Percentiles rank a stretch among this genome's conserved stretches.
These are phyloP conservation scores for Lachancea sp. DNA, from an alignment of 805 yeast genomes.

Conservation along the genomic window DNA sequence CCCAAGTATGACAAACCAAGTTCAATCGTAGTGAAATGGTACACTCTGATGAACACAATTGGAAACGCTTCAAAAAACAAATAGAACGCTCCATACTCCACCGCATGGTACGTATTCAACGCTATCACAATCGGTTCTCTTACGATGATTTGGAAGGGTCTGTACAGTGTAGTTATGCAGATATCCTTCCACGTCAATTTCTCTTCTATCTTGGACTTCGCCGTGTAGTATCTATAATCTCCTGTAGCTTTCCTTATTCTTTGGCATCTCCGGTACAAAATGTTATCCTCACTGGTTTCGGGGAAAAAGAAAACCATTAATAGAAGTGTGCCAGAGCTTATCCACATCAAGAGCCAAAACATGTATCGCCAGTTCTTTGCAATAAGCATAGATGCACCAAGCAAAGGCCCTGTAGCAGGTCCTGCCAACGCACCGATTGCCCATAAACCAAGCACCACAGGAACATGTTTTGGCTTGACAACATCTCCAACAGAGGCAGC, in stretches of 20 bases:
- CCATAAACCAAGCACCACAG: conserved; percentile 47
- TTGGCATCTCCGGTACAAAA: conserved; percentile 42
- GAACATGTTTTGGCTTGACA: conserved; percentile 36
- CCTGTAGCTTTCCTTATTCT: conserved; percentile 46
- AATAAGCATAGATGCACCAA: conserved; percentile 45
- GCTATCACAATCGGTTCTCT: conserved; percentile 53
- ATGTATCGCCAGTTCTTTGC: conserved; percentile 48
- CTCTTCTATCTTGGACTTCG: conserved; percentile 34
- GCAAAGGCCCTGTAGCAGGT: conserved; percentile 49
- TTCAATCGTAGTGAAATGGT: conserved; percentile 43
- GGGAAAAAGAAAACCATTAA: conserved; percentile 40
- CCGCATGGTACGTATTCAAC: conserved; percentile 45
- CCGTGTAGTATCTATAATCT: conserved; percentile 38
- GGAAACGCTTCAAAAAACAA: conserved; percentile 60
- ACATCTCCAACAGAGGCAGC: conserved; percentile 53
- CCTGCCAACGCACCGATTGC: conserved; percentile 50
- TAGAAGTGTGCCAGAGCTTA: conserved; percentile 36
- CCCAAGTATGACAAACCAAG: conserved; percentile 43
- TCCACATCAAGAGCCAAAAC: conserved; percentile 45
- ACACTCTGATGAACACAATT: conserved; percentile 40
- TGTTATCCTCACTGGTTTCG: conserved; percentile 42
- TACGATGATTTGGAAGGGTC: conserved; percentile 44
- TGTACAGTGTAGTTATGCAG: conserved; percentile 35
- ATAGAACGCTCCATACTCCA: conserved; percentile 48
- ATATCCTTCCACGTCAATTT: conserved; percentile 17